Percentiles rank a stretch among this genome's conserved stretches.
phyloP scores from a whole-genome alignment of 345 rosid genomes.

The Capsella bursapastoris region DNA sequence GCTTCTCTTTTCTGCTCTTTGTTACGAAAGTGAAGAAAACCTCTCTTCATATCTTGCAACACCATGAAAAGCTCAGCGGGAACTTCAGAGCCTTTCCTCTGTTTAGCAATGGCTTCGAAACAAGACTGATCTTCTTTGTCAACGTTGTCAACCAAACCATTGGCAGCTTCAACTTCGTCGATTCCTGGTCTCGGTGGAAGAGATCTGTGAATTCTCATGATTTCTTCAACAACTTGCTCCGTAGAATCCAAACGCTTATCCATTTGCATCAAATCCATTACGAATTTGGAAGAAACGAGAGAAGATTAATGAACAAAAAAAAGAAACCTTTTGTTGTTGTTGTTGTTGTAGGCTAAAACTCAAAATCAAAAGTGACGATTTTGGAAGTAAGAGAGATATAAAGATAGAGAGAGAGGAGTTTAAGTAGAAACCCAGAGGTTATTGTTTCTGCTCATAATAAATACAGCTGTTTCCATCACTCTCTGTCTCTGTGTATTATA shows the following conservation, averaged over 20 bases:
- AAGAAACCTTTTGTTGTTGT: background rate
- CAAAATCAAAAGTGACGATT: conserved; percentile 7
- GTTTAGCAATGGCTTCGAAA: conserved; percentile 66
- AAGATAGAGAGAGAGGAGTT: conserved; percentile 27
- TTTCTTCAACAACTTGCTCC: conserved; percentile 83
- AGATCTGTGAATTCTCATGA: conserved; percentile 89
- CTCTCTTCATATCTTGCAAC: conserved; percentile 84
- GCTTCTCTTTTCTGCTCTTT: conserved; percentile 85
- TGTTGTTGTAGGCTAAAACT: background rate
- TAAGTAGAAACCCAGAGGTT: conserved; percentile 43
- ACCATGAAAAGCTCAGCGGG: conserved; percentile 77
- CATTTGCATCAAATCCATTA: conserved; percentile 48
- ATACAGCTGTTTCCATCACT: conserved; percentile 49
- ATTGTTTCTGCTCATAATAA: conserved; percentile 23
- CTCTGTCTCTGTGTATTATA: conserved; percentile 25
- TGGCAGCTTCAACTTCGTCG: conserved; percentile 91
- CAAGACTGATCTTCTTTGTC: conserved; percentile 84
- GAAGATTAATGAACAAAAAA: background rate
- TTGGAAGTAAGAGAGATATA: background rate
- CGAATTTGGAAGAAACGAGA: conserved; percentile 1
- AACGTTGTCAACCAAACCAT: conserved; percentile 60
- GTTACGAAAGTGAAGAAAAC: conserved; percentile 58
- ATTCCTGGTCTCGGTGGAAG: conserved; percentile 77
- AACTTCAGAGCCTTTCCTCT: conserved; percentile 58
- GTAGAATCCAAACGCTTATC: conserved; percentile 57